Evolutionary conservation across 2,329 filamentous ascomycete genomes (phyloP).

Genomic region (Reticulascus tulasneorum): DNA sequence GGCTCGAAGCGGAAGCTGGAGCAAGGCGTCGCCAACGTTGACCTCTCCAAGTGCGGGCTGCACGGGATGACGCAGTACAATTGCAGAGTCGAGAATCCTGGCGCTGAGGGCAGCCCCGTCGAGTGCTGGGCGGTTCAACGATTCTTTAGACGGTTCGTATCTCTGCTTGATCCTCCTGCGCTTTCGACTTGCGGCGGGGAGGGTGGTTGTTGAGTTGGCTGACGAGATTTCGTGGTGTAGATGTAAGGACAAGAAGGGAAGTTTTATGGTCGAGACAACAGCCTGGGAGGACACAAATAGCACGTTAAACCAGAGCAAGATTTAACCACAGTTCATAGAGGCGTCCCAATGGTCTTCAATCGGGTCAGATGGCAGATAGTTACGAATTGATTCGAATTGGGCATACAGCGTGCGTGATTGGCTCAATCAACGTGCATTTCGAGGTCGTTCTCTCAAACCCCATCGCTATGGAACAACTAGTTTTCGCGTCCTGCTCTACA

Average conservation of each 20-base stretch:
- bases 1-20: slow-evolving; percentile 51
- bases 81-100: slow-evolving; percentile 50
- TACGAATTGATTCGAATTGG: too few species aligned
- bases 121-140: slow-evolving; percentile 55
- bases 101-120: slow-evolving; percentile 41
- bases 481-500: too few species aligned
- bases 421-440: too few species aligned
- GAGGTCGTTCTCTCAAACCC: too few species aligned
- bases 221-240: slow-evolving; percentile 27
- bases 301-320: too few species aligned
- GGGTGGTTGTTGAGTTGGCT: neutral
- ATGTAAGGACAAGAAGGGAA: slow-evolving; percentile 53
- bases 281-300: slow-evolving; percentile 55
- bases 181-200: neutral
- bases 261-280: slow-evolving; percentile 61
- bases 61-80: slow-evolving; percentile 58
- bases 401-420: too few species aligned
- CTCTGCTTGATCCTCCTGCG: neutral
- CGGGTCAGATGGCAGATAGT: too few species aligned
- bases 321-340: too few species aligned
- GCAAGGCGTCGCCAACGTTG: slow-evolving; percentile 32
- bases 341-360: too few species aligned
- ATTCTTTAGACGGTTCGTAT: slow-evolving; percentile 57
- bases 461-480: too few species aligned
- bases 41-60: slow-evolving; percentile 53